Conservation (phyloP, 106 monocot species). For the Dendrobium chrysotoxum region DNA sequence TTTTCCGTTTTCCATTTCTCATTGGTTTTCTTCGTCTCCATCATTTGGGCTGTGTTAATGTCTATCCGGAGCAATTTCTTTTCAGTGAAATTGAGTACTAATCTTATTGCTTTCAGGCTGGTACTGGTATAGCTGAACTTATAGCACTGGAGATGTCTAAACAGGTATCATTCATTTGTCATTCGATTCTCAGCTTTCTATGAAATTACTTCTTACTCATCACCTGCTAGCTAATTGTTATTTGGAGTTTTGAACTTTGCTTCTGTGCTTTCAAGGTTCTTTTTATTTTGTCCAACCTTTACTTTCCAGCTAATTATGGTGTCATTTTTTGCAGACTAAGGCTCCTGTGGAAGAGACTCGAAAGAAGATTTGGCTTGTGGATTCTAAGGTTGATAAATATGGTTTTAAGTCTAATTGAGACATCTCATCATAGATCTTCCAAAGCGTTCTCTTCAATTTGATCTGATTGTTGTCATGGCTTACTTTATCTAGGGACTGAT, state of each 20-base stretch:
- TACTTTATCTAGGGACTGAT: constrained; percentile 60
- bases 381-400: constrained; percentile 58
- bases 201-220: not conserved
- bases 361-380: constrained; percentile 91
- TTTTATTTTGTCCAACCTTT: not conserved
- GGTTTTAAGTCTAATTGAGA: no score
- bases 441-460: not conserved
- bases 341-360: constrained; percentile 57
- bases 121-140: constrained; percentile 90
- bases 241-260: not conserved
- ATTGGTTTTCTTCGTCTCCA: no score
- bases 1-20: no score
- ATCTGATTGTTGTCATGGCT: not conserved
- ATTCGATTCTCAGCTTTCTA: not conserved
- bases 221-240: not conserved
- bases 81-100: not conserved
- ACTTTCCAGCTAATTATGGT: not conserved
- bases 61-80: not conserved
- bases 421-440: no score
- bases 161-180: constrained; percentile 33
- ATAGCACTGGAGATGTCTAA: constrained; percentile 86
- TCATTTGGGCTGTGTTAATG: no score
- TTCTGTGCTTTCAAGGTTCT: not conserved
- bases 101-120: not conserved
- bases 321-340: constrained; percentile 35